These are phyloP conservation scores for Camptophora hylomeconis DNA, from an alignment of 2,329 filamentous ascomycete genomes.

Conservation along the genomic window DNA sequence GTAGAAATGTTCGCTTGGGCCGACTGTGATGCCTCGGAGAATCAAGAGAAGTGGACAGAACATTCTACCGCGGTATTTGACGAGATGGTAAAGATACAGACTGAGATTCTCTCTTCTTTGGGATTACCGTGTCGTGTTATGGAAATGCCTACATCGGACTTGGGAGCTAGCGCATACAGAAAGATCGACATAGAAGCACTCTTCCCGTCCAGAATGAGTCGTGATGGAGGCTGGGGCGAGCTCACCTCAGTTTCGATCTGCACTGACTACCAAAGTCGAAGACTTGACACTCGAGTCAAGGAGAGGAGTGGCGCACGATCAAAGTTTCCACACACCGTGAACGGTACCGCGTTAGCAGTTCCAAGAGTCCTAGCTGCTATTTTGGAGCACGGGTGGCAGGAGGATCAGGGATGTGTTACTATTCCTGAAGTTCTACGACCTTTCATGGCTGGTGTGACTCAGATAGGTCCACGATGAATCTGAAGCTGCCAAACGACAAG, in stretches of 20 bases:
- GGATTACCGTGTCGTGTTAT: constrained; percentile 76
- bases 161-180: constrained; percentile 73
- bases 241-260: constrained; percentile 83
- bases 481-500: no score
- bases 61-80: constrained; percentile 48
- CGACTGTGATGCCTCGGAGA: constrained; percentile 35
- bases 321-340: constrained; percentile 76
- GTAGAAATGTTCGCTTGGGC: constrained; percentile 97
- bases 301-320: constrained; percentile 37
- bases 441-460: constrained; percentile 69
- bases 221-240: constrained; percentile 73
- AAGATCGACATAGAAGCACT: constrained; percentile 92
- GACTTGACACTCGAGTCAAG: constrained; percentile 63
- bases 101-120: constrained; percentile 63
- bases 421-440: constrained; percentile 68
- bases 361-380: constrained; percentile 80
- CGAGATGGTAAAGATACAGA: constrained; percentile 79
- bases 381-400: constrained; percentile 67
- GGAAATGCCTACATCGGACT: constrained; percentile 80
- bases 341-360: constrained; percentile 86
- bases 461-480: constrained; percentile 38
- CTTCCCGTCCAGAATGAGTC: constrained; percentile 61
- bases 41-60: constrained; percentile 10
- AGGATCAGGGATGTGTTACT: constrained; percentile 57
- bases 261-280: constrained; percentile 82